Percentiles rank a stretch among this genome's conserved stretches.
Conservation (phyloP, 257 asterid genomes). For the Nicotiana tabacum region DNA sequence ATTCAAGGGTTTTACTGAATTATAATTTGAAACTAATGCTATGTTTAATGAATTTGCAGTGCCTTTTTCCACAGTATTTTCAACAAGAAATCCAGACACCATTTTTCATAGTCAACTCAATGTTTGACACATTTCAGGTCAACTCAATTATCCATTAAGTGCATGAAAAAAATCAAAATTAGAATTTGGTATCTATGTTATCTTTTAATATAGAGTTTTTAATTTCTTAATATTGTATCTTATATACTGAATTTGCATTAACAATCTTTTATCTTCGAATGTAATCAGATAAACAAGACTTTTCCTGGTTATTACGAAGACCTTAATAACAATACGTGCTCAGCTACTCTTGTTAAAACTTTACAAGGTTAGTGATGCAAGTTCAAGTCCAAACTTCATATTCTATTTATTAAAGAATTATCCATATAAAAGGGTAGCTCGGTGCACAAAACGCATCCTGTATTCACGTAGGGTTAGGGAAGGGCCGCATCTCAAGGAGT, state of each 20-base stretch:
- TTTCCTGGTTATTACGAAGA: background rate
- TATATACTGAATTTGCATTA: background rate
- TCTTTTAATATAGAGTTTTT: background rate
- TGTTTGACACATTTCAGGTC: constrained; percentile 9
- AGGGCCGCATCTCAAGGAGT: too few relatives aligned
- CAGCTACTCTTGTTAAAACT: background rate
- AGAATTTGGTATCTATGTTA: background rate
- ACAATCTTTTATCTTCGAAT: background rate
- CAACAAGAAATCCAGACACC: constrained; percentile 9
- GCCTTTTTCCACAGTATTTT: constrained; percentile 2
- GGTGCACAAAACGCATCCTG: too few relatives aligned
- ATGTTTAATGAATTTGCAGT: background rate
- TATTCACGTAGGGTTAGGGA: too few relatives aligned
- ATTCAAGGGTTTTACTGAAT: background rate
- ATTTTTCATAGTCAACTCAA: constrained; percentile 4
- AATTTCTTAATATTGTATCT: background rate
- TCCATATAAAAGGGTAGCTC: background rate
- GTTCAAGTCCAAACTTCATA: background rate
- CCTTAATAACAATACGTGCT: background rate
- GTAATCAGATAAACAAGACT: background rate
- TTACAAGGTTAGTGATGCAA: constrained; percentile 3
- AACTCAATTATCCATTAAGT: background rate
- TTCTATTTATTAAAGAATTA: background rate
- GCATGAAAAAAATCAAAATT: too few relatives aligned
- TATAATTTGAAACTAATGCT: background rate